Evolutionary conservation across 495 filamentous ascomycete genomes (phyloP).

Genomic region (Lophiotrema nucula): DNA sequence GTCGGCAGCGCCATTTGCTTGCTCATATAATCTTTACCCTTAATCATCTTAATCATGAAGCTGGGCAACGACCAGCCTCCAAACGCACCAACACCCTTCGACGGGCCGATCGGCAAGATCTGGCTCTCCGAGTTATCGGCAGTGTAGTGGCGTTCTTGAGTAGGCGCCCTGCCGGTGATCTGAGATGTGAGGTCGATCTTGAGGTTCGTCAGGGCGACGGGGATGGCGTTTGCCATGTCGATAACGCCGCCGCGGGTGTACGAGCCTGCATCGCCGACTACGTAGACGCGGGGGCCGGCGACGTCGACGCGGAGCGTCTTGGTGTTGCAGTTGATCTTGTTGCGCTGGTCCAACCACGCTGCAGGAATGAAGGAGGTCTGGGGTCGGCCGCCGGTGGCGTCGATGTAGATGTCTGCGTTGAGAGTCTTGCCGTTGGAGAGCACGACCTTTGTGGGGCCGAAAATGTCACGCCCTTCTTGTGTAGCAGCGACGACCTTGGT

Average conservation of each 20-base stretch:
- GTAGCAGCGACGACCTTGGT: constrained; percentile 46
- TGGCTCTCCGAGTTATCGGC: constrained; percentile 39
- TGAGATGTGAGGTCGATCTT: constrained; percentile 45
- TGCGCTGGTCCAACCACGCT: constrained; percentile 40
- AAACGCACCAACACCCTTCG: constrained; percentile 55
- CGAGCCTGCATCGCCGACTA: constrained; percentile 46
- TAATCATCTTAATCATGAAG: constrained; percentile 57
- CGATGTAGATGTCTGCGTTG: constrained; percentile 51
- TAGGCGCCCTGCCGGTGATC: constrained; percentile 7
- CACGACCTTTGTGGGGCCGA: constrained; percentile 30
- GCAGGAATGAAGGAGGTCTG: constrained; percentile 48
- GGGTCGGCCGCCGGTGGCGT: constrained; percentile 47
- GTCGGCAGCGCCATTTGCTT: constrained; percentile 46
- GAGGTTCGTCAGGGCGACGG: constrained; percentile 49
- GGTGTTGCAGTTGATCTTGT: constrained; percentile 45
- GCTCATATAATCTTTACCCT: constrained; percentile 62
- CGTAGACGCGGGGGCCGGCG: constrained; percentile 51
- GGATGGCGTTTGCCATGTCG: constrained; percentile 45
- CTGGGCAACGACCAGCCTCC: constrained; percentile 56
- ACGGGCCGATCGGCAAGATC: constrained; percentile 55
- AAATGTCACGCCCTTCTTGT: too few species aligned
- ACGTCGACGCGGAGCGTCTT: constrained; percentile 49
- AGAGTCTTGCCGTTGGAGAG: constrained; percentile 44
- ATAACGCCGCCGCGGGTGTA: constrained; percentile 44
- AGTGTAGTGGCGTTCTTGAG: constrained; percentile 36